Evolutionary conservation across 306 rosid genomes (phyloP), one percentile per base, ranked within the genome.

Genomic region (Quercus variabilis): DNA sequence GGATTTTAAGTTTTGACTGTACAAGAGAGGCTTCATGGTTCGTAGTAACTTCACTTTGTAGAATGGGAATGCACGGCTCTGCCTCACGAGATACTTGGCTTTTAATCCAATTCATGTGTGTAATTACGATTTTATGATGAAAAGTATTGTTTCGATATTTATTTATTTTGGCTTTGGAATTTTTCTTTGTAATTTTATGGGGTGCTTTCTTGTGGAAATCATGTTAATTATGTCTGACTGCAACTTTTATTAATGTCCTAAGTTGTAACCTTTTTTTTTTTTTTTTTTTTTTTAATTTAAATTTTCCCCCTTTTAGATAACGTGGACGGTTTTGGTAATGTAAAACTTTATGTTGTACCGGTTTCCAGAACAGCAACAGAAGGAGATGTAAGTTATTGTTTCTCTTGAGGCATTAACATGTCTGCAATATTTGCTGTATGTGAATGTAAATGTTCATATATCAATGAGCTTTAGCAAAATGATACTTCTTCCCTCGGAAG

Each of bases 341-440:
- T 79, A 1, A 94, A 90, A 85, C 90, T 94, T 59, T 92, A 94
- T 76, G 92, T 92, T 83, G 91, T 91, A 13, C 95, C 91, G 14
- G 90, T 94, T 87, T 89, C 97, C 0, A 86, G 94, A 86, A 89
- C 89, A 11, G 76, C 92, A 19, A 75, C 91, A 0, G 97, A 90
- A 77, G 85, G 85, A 75, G 88, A 81, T 72, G 99, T 90, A 87
- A 85, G 90, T 87, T 75, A 54, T 49, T 49, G 62, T 78, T 81
- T 74, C 71, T 51, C 31, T 67, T 1, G 4, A 79, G 5, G 55
- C 76, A 74, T 52, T 35, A 23, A 51, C 20, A 51, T 52, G 79
- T 54, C 25, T 67, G 26, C 23, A n/a, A 55, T 71, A 38, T 13
- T 71, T 74, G 10, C 62, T 25, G 38, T 17, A n/a, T 65, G 52